Evolutionary conservation across 2,329 filamentous ascomycete genomes (phyloP), one percentile per base, ranked within the genome.

Genomic region (Hymenoscyphus salicellus): DNA sequence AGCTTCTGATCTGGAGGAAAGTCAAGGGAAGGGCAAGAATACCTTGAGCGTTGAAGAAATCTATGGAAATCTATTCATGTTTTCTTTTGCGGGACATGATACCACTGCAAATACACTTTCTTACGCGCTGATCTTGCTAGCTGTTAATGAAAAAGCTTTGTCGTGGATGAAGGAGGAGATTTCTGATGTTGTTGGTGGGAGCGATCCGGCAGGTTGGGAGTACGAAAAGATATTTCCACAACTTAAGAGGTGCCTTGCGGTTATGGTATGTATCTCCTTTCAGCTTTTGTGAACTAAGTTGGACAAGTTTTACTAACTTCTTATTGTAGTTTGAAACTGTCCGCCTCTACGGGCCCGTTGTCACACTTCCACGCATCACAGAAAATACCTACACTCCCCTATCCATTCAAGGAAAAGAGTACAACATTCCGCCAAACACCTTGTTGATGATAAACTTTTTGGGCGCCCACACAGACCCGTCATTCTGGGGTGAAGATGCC

Each of bases 291-390:
- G 5, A 14, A 36, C 11, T 3, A 7, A 11, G 11, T 36, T 14
- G 33, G 33, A 11, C 33, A 10, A 36, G 33, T 7, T 43, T 17
- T 23, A 17, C 38, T 60, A n/a, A 52, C n/a, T 49, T 16, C 28
- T 7, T 14, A 30, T 30, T n/a, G 30, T 30, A 69, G 67, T 72
- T 75, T 32, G 80, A 82, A 68, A 80, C 82, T 55, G 77, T 86
- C n/a, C 81, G 84, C 33, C 70, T 86, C 16, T 75, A 84, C 20
- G 81, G 82, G 3, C 83, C 84, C 0, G 80, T 86, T 33, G 73
- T 82, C 65, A 79, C 78, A 59, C 84, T 87, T 55, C 83, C 84
- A 16, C 86, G 86, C 71, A 69, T 63, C 49, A 77, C 74, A 8
- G 58, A 41, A 3, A 8, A 65, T 10, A 57, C 61, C 5, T 32